Evolutionary conservation across 2,329 filamentous ascomycete species (phyloP), one percentile per base, ranked within the genome.

Genomic region (Microcyclospora tardicrescens): DNA sequence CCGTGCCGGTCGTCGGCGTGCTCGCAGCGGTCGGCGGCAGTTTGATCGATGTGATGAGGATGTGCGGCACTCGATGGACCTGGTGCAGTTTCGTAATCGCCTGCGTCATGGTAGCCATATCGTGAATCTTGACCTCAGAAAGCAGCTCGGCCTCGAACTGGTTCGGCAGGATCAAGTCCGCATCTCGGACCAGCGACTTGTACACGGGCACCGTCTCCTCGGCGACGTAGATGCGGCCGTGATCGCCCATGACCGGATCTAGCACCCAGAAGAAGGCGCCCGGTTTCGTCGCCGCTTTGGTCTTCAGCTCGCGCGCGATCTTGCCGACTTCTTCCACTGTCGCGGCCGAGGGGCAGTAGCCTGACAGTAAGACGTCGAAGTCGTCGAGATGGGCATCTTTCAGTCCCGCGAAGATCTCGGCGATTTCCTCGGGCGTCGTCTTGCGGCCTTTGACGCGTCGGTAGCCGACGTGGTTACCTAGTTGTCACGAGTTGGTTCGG

Each of bases 161-260:
- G 58, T 98, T 98, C 3, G 91, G 91, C 12, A 96, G 65, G 40
- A 98, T 93, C 49, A 98, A 61, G 61, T 98, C 91, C 2, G 91
- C 89, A 52, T 89, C 72, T 28, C 71, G 71, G 15, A 96, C 67
- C 41, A 94, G 68, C 16, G 69, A 69, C 62, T 85, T 89, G 61
- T 96, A 98, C 11, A 83, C 86, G 0, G 87, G 87, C 12, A 96
- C 83, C 3, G 93, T 85, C 47, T 93, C 85, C 51, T 89, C 79
- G 5, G 81, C 83, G 6, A 98, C 89, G 56, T 98, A 98, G 10
- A 98, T 69, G 49, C 74, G 77, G 36, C 86, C 91, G 54, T 95
- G 86, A 58, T 98, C 91, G 24, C 91, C 91, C 91, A 98, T 98
- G 35, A 98, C 91, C 0, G 93, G 91, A 59, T 98, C 91, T 16